Evolutionary conservation across 257 asterid species (phyloP), one percentile per base, ranked within the genome.

Genomic region (Penstemon newberryi): DNA sequence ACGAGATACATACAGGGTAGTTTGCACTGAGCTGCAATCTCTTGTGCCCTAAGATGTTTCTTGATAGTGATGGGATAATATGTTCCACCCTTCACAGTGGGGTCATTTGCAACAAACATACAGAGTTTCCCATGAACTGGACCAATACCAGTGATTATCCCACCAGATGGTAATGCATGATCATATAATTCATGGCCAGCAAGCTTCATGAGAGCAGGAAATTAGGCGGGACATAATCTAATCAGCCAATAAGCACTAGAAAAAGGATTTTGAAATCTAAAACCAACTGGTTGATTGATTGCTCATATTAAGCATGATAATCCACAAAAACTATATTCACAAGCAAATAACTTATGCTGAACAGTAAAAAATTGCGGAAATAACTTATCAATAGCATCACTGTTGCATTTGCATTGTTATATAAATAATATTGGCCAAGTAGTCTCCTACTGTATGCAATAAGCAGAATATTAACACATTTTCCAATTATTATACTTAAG

Each of bases 11-110:
- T 44, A 70, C 99, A 94, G 0, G 99, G 97, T 38, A 94, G 76
- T 72, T 82, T 91, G 81, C 96, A 91, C 70, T 74, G 88, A 63
- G 90, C 83, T 3, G 97, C 99, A 78, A 94, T 89, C 79, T 94
- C 99, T 72, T 94, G 99, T 68, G 99, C 97, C 84, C 97, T 82
- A 39, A 94, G 95, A 82, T 94, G 99, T 73, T 94, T 94, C 90
- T 94, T 94, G 71, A 94, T 79, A 38, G 99, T 94, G 73, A 94
- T 91, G 60, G 99, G 97, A 72, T 81, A 91, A 77, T 94, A 94
- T 12, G 97, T 91, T 54, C 99, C 99, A 25, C 99, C 99, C 81
- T 94, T 94, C 68, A 89, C 97, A 53, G 99, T 91, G 50, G 97
- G 96, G 74, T 94, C 97, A 72, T 94, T 94, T 65, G 99, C 99